These are phyloP conservation scores for Alloteropsis semialata DNA, from an alignment of 176 grass and related monocot genomes.

Conservation along the genomic window DNA sequence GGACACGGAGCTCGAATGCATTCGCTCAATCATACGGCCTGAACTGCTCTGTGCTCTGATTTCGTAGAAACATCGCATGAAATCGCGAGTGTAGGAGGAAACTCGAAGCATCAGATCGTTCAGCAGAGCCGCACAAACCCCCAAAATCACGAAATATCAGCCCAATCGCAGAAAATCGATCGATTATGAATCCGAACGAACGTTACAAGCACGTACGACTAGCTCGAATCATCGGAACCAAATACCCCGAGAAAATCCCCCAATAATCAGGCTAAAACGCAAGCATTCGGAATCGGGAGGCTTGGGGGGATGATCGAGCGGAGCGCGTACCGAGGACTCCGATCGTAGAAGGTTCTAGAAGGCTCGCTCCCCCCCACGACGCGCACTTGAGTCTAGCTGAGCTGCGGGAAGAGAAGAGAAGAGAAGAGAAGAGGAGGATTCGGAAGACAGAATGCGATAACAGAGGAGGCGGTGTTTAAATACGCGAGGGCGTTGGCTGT, in stretches of 20 bases:
- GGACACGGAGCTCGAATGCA: neutral
- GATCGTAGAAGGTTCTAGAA: neutral
- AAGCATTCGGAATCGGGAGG: neutral
- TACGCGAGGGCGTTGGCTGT: neutral
- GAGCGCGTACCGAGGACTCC: neutral
- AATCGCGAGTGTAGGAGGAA: neutral
- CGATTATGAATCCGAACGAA: neutral
- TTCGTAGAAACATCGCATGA: neutral
- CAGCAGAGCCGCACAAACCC: neutral
- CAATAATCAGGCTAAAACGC: neutral
- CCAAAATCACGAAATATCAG: neutral
- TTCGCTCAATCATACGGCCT: neutral
- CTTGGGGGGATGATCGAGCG: neutral
- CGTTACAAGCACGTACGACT: neutral
- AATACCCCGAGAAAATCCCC: neutral
- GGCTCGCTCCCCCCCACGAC: neutral
- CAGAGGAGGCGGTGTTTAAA: neutral
- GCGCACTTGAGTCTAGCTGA: neutral
- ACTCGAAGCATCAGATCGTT: neutral
- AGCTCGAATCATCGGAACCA: neutral
- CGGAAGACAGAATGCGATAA: neutral
- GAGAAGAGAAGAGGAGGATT: neutral
- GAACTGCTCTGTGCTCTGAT: neutral
- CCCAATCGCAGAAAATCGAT: neutral
- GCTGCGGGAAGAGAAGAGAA: neutral